Percentiles rank a stretch among this genome's conserved stretches.
These are phyloP conservation scores for Penicillium sp. DNA, from an alignment of 2,329 filamentous ascomycete species.

Conservation along the genomic window DNA sequence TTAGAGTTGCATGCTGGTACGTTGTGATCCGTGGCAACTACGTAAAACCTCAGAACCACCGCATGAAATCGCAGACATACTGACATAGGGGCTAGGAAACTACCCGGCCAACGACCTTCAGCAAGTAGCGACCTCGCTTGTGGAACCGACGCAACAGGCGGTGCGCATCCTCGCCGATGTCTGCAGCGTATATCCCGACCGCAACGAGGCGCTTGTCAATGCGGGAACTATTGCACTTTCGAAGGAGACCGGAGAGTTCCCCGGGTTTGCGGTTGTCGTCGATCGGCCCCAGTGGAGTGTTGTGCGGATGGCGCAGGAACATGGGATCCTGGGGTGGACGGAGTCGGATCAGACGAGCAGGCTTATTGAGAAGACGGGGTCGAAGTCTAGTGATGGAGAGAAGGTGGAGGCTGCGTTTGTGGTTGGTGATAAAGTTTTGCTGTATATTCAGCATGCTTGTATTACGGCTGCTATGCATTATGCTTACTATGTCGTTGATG, in stretches of 20 bases:
- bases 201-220: constrained; percentile 65
- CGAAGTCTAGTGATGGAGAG: constrained; percentile 58
- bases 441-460: constrained; percentile 81
- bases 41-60: not conserved
- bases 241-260: constrained; percentile 67
- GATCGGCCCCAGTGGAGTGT: constrained; percentile 61
- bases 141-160: constrained; percentile 26
- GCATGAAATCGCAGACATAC: not conserved
- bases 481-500: constrained; percentile 71
- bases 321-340: constrained; percentile 65
- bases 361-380: constrained; percentile 38
- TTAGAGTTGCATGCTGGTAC: constrained; percentile 20
- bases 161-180: constrained; percentile 64
- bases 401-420: constrained; percentile 45
- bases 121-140: constrained; percentile 68
- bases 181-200: constrained; percentile 60
- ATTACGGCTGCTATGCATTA: constrained; percentile 68
- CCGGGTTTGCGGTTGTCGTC: constrained; percentile 66
- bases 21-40: not conserved
- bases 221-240: constrained; percentile 68
- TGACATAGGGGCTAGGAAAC: constrained; percentile 11
- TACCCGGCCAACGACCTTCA: constrained; percentile 75
- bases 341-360: constrained; percentile 30
- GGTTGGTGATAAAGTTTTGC: constrained; percentile 27
- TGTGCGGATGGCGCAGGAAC: constrained; percentile 72